Evolutionary conservation across 1,284 basidiomycete species (phyloP).

Genomic region (Malassezia globosa): DNA sequence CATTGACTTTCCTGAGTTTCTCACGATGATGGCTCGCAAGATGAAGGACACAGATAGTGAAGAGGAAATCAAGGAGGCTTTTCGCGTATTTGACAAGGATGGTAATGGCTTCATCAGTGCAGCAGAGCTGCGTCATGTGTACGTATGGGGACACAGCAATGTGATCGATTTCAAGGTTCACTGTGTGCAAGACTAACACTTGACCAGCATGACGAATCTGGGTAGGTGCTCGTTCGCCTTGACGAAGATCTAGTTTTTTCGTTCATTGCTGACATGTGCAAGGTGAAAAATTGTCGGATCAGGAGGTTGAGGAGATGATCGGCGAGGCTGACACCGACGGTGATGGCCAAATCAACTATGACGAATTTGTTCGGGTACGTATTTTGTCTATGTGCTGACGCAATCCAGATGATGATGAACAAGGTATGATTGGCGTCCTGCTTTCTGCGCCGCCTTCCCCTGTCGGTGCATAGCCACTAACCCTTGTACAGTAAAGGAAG

Average conservation of each 20-base stretch:
- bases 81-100: slow-evolving; percentile 61
- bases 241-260: neutral
- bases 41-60: slow-evolving; percentile 81
- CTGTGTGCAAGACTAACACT: no score
- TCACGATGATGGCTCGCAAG: slow-evolving; percentile 92
- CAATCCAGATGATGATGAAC: slow-evolving; percentile 42
- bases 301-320: slow-evolving; percentile 96
- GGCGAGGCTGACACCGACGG: slow-evolving; percentile 93
- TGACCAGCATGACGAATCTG: slow-evolving; percentile 42
- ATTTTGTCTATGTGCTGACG: neutral
- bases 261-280: no score
- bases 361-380: slow-evolving; percentile 54
- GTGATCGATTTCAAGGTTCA: no score
- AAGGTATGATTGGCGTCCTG: no score
- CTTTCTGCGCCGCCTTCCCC: no score
- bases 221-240: slow-evolving; percentile 11
- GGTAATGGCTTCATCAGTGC: slow-evolving; percentile 57
- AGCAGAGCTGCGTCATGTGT: slow-evolving; percentile 55
- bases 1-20: slow-evolving; percentile 85
- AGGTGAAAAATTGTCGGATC: slow-evolving; percentile 75
- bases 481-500: no score
- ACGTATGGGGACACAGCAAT: slow-evolving; percentile 11
- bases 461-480: no score
- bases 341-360: slow-evolving; percentile 64
- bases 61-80: slow-evolving; percentile 59